Base-by-base conservation (phyloP, 768 basidiomycete genomes). In the Russula earlei region DNA sequence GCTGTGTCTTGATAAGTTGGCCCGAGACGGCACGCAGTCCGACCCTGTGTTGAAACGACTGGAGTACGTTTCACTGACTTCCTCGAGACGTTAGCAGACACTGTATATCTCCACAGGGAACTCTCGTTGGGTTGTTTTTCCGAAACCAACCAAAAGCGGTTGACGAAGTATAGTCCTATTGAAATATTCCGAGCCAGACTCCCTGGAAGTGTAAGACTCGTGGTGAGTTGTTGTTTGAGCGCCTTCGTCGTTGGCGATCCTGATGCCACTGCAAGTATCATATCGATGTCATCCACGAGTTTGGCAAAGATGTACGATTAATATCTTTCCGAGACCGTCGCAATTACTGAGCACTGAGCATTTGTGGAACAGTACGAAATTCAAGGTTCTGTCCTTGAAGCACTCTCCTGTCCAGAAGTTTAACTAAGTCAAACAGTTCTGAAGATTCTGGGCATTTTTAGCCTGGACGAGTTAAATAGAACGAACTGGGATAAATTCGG, bases 141-240 rank as follows among this genome's bases (percentile, higher is more conserved):
- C 8, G 17, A 52, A 24, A 50, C 54, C 3, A 62, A 62, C 1
- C 58, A 60, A 25, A 59, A 36, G 37, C 36, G 33, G 4, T 31
- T 62, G 25, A 52, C 60, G 3, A 55, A 15, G 20, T 40, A 60
- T 37, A 60, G 54, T 15, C 60, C 53, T 0, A 27, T 62, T 8
- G 58, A 59, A 5, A 55, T 62, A 14, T 62, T 48, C 11, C 37
- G 48, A 17, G 60, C 58, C 12, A 46, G 58, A 52, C 53, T 62
- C 11, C 60, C 60, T 0, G 60, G 60, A 5, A 54, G 43, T 8
- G 12, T 19, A 15, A 52, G 60, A 22, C 37, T 62, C 1, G 58
- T 62, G 2, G 60, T 62, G 31, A 37, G 60, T 42, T 20, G n/a
- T 5, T 7, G 2, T 27, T 17, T 31, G n/a, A 4, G 10, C 8